A percentile compares a stretch with the other conserved stretches of the same genome.
Evolutionary conservation across 2,329 filamentous ascomycete species (phyloP).

Genomic region (Phyllosticta ampelicida): DNA sequence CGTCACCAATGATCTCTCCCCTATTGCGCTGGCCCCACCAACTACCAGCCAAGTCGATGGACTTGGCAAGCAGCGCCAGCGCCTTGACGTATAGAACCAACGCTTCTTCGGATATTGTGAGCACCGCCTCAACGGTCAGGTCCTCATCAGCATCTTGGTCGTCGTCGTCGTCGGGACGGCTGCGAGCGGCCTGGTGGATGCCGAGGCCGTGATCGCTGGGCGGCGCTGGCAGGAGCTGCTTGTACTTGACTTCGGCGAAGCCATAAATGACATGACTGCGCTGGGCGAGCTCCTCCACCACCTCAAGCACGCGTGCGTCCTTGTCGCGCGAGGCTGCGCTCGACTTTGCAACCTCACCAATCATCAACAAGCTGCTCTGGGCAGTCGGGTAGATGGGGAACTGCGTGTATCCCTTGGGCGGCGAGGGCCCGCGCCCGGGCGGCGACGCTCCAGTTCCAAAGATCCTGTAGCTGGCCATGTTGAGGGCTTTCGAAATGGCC

Average conservation of each 20-base stretch:
- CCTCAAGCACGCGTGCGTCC: conserved; percentile 64
- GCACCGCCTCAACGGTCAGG: conserved; percentile 74
- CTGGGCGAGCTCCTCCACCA: conserved; percentile 84
- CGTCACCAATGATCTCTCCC: conserved; percentile 43
- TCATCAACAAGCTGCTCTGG: conserved; percentile 51
- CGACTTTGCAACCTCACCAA: conserved; percentile 52
- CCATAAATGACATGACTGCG: conserved; percentile 93
- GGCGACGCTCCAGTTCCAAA: conserved; percentile 62
- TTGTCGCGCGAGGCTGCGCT: conserved; percentile 53
- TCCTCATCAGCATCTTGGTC: conserved; percentile 59
- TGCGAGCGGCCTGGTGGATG: conserved; percentile 28
- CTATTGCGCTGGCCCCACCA: conserved; percentile 81
- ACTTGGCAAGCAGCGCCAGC: conserved; percentile 76
- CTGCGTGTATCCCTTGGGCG: conserved; percentile 64
- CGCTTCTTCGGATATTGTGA: conserved; percentile 85
- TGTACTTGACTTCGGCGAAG: conserved; percentile 97
- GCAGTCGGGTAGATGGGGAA: conserved; percentile 77
- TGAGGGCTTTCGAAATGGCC: conserved; percentile 87
- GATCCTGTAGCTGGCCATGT: conserved; percentile 72
- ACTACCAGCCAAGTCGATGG: conserved; percentile 85
- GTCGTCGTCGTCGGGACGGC: conserved; percentile 36
- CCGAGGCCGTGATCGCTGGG: conserved; percentile 64
- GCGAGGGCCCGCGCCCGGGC: conserved; percentile 53
- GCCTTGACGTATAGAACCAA: conserved; percentile 95
- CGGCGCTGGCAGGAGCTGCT: conserved; percentile 82